Conservation (phyloP, 176 grass and related monocot species). For the Zea luxurians region DNA sequence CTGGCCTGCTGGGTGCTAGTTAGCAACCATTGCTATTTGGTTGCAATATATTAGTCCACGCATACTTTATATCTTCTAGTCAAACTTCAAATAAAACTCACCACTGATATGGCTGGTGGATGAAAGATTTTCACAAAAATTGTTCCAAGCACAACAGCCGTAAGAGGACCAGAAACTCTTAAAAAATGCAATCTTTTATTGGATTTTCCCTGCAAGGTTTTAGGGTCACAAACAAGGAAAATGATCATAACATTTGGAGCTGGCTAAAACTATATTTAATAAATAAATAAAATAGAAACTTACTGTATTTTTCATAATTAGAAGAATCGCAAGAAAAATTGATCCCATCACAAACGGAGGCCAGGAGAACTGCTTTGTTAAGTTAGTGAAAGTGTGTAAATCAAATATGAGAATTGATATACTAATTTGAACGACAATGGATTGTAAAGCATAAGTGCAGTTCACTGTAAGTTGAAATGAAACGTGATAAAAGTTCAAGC, state of each 20-base stretch:
- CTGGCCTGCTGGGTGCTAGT: not conserved
- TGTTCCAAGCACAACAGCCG: constrained; percentile 87
- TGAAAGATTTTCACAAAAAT: constrained; percentile 88
- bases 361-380: constrained; percentile 55
- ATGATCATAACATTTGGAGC: not conserved
- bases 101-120: constrained; percentile 86
- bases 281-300: constrained; percentile 27
- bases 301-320: constrained; percentile 83
- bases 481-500: not conserved
- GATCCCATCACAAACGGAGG: constrained; percentile 92
- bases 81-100: constrained; percentile 41
- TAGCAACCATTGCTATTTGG: not conserved
- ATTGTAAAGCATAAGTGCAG: not conserved
- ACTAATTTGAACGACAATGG: constrained; percentile 19
- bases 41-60: not conserved
- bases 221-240: constrained; percentile 18
- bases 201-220: constrained; percentile 80
- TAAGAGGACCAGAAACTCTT: constrained; percentile 83
- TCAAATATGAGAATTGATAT: constrained; percentile 13
- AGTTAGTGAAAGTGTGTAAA: constrained; percentile 18
- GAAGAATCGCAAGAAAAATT: constrained; percentile 71
- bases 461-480: not conserved
- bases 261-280: constrained; percentile 2
- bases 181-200: constrained; percentile 65
- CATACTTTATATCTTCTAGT: not conserved